A percentile compares a stretch with the other conserved stretches of the same genome.
These are phyloP conservation scores for Cenchrus americanus DNA, from an alignment of 176 grass and related monocot species.

Conservation along the genomic window DNA sequence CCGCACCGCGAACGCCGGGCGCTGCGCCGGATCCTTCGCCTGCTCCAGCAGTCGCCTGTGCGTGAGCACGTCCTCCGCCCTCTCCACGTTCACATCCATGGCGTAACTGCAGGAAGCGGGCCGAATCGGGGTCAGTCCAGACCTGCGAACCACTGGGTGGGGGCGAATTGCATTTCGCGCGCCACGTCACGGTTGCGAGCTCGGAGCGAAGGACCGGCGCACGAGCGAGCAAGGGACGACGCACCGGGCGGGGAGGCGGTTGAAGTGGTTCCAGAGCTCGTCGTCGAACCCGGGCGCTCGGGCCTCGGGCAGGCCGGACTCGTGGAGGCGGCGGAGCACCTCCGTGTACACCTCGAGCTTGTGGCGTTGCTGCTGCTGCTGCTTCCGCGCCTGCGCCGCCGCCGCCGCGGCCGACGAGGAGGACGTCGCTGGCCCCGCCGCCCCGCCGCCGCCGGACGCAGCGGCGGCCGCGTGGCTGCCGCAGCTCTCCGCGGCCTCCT, in stretches of 20 bases:
- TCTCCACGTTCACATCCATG: conserved; percentile 74
- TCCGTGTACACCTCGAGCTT: conserved; percentile 75
- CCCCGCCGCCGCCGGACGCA: neutral
- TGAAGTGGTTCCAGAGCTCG: conserved; percentile 77
- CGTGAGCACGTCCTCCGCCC: conserved; percentile 76
- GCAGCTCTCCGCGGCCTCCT: conserved; percentile 71
- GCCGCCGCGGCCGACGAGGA: conserved; percentile 26
- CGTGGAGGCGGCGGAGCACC: conserved; percentile 59
- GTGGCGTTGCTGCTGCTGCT: conserved; percentile 63
- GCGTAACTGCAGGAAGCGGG: conserved; percentile 47
- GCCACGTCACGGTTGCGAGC: neutral
- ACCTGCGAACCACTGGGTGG: neutral
- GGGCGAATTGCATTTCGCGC: conserved; percentile 15
- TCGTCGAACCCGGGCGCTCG: conserved; percentile 58
- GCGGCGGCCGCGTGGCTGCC: conserved; percentile 49
- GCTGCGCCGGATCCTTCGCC: conserved; percentile 54
- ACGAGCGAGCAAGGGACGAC: no score
- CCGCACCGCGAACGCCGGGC: conserved; percentile 60
- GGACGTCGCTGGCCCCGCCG: conserved; percentile 20
- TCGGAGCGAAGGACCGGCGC: neutral
- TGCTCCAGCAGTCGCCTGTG: conserved; percentile 61
- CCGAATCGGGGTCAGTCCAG: neutral
- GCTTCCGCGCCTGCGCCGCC: conserved; percentile 45
- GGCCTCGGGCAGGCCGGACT: conserved; percentile 44
- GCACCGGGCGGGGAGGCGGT: conserved; percentile 76